Conservation (phyloP, 2,329 filamentous ascomycete species). For the Aspergillus quadrilineatus region DNA sequence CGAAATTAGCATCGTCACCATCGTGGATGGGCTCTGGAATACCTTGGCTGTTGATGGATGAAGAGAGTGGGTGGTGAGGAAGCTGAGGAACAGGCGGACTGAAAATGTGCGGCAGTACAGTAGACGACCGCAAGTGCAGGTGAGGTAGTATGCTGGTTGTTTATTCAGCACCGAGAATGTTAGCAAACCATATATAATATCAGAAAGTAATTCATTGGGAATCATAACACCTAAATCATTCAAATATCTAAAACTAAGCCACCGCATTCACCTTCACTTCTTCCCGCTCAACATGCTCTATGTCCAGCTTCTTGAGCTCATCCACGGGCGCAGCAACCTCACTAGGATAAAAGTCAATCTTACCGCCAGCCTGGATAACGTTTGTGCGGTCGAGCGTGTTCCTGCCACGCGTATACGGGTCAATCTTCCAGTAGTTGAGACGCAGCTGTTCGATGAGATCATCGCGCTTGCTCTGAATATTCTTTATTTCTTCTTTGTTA, state of each 20-base stretch:
- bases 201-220: conserved; percentile 8
- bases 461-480: conserved; percentile 57
- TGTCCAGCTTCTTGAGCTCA: conserved; percentile 16
- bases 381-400: conserved; percentile 78
- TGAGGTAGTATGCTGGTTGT: too few species aligned
- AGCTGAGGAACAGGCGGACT: too few species aligned
- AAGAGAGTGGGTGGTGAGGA: too few species aligned
- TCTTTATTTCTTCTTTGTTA: conserved; percentile 43
- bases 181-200: not conserved
- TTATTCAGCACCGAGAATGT: too few species aligned
- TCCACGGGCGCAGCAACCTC: not conserved
- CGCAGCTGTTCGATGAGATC: conserved; percentile 63
- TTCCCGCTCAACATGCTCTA: conserved; percentile 20
- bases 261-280: conserved; percentile 13
- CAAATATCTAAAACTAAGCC: conserved; percentile 4
- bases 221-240: conserved; percentile 10
- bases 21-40: too few species aligned
- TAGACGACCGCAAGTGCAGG: too few species aligned
- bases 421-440: conserved; percentile 81
- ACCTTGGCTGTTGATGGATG: too few species aligned
- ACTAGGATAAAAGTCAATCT: conserved; percentile 67
- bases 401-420: conserved; percentile 79
- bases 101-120: too few species aligned
- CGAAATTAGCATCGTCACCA: too few species aligned
- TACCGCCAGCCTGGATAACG: conserved; percentile 65